phyloP scores from a whole-genome alignment of 169 alveolate species.

The Eimeria brunetti region DNA sequence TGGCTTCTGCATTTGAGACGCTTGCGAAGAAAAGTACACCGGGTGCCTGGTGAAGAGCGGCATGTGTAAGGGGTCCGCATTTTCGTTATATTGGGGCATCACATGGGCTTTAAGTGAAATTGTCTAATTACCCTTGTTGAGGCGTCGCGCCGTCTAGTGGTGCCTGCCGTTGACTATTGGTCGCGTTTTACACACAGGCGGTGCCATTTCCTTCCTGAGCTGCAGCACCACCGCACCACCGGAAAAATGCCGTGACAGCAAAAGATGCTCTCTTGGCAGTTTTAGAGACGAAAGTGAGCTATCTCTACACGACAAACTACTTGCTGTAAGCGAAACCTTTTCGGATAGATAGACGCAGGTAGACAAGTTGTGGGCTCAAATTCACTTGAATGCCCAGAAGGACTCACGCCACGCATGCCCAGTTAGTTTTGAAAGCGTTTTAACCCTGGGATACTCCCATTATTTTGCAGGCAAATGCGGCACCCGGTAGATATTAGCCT shows the following conservation, averaged over 20 bases:
- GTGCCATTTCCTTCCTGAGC: background rate
- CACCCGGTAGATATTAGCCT: background rate
- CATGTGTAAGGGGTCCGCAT: background rate
- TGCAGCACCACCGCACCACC: background rate
- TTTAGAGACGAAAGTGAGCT: background rate
- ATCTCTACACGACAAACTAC: background rate
- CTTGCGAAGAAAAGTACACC: background rate
- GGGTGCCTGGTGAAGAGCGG: background rate
- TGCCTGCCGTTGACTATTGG: background rate
- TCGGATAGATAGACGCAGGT: background rate
- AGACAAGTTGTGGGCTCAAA: background rate
- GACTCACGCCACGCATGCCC: background rate
- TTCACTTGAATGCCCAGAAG: background rate
- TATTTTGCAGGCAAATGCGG: background rate
- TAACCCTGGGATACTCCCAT: background rate
- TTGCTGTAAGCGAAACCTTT: background rate
- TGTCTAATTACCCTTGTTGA: background rate
- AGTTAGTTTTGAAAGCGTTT: background rate
- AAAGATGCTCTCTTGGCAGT: background rate
- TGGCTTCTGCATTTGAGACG: background rate
- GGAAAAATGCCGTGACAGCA: background rate
- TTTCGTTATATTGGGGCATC: background rate
- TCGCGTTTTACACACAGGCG: background rate
- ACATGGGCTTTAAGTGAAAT: background rate
- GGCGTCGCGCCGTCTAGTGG: background rate